Conservation (phyloP, 2,329 filamentous ascomycete genomes). For the Periconia sp. region DNA sequence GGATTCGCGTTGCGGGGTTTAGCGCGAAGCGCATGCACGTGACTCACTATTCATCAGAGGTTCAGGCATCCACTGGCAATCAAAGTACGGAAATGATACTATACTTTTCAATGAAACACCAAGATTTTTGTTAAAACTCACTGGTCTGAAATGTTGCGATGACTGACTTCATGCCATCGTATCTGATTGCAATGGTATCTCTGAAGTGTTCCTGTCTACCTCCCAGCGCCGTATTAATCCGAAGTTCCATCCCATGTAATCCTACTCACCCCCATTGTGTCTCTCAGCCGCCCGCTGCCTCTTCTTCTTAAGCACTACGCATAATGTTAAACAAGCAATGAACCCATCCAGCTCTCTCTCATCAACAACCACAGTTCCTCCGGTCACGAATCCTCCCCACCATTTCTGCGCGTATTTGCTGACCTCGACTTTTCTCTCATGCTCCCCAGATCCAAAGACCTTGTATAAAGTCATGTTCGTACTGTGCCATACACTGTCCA, state of each 20-base stretch:
- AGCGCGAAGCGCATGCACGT: constrained; percentile 1
- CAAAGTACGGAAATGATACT: too few species aligned
- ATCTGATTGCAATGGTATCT: too few species aligned
- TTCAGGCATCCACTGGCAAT: too few species aligned
- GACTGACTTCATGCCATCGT: too few species aligned
- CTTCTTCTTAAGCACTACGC: constrained; percentile 36
- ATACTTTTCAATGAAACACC: too few species aligned
- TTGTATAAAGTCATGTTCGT: constrained; percentile 30
- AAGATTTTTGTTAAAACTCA: too few species aligned
- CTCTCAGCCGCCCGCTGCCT: constrained; percentile 27
- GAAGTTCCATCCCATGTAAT: too few species aligned
- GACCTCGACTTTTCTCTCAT: constrained; percentile 22
- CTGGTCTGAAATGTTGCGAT: too few species aligned
- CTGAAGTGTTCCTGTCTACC: too few species aligned
- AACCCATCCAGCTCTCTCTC: constrained; percentile 24
- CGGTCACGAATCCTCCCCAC: constrained; percentile 28
- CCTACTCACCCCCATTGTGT: constrained; percentile 11
- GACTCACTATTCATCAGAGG: too few species aligned
- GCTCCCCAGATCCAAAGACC: constrained; percentile 17
- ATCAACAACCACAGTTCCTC: constrained; percentile 29
- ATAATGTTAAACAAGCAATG: constrained; percentile 27
- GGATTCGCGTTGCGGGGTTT: neutral
- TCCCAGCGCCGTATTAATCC: too few species aligned
- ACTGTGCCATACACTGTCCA: constrained; percentile 24
- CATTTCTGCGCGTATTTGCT: constrained; percentile 32